Evolutionary conservation across 2,329 filamentous ascomycete genomes (phyloP).

Genomic region (Verticillium zaregamsianum): DNA sequence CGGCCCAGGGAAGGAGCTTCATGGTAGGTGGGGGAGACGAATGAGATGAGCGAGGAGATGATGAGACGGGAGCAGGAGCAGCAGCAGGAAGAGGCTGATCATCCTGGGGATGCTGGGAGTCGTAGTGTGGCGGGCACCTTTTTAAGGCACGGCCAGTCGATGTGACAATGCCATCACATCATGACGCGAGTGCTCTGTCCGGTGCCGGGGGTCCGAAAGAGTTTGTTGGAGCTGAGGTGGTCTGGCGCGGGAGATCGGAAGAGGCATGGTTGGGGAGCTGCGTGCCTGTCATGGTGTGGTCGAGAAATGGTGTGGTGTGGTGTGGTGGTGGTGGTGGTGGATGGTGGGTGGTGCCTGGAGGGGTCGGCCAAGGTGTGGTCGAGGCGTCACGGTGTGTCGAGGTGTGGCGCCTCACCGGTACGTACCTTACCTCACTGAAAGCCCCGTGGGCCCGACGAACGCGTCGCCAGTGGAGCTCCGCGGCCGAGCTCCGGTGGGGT

Average conservation of each 20-base stretch:
- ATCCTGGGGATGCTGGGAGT: too few species aligned
- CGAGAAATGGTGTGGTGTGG: background rate
- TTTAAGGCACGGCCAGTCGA: background rate
- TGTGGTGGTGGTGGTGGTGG: background rate
- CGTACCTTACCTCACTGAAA: background rate
- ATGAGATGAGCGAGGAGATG: background rate
- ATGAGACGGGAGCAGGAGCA: too few species aligned
- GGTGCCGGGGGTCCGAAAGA: background rate
- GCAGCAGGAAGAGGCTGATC: too few species aligned
- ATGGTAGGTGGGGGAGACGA: slow-evolving; percentile 1
- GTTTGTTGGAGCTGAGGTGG: background rate
- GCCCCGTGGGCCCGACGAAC: background rate
- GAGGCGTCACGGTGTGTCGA: too few species aligned
- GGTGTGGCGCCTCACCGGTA: background rate
- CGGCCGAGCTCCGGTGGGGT: background rate
- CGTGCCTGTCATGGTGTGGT: background rate
- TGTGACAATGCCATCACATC: background rate
- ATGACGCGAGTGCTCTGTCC: background rate
- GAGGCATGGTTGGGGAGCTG: background rate
- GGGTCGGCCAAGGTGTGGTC: background rate
- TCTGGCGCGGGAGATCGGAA: background rate
- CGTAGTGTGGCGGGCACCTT: too few species aligned
- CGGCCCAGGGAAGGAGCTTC: slow-evolving; percentile 6
- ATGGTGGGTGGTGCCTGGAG: background rate
- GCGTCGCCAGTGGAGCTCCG: background rate